Conservation (phyloP, 202 grass and related monocot species). For the Eragrostis tef region DNA sequence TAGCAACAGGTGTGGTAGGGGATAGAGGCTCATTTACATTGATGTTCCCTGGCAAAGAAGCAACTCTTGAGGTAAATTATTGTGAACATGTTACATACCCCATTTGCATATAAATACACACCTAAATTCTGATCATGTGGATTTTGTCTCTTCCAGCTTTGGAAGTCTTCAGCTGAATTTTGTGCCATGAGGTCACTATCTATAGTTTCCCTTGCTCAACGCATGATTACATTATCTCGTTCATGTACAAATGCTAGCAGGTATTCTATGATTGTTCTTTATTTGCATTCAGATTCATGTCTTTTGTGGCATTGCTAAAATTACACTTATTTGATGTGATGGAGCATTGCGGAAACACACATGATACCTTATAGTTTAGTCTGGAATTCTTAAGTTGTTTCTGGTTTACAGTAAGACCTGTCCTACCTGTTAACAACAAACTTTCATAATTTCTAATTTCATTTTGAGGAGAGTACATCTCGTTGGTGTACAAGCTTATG, state of each 20-base stretch:
- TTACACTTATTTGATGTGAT: slow-evolving; percentile 41
- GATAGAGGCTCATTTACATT: slow-evolving; percentile 85
- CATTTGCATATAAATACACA: slow-evolving; percentile 27
- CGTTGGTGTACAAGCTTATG: neutral
- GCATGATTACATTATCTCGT: slow-evolving; percentile 84
- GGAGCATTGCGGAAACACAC: slow-evolving; percentile 33
- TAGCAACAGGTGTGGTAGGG: slow-evolving; percentile 78
- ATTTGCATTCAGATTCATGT: slow-evolving; percentile 23
- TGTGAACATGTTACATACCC: slow-evolving; percentile 4
- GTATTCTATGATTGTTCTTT: slow-evolving; percentile 55
- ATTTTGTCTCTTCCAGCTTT: slow-evolving; percentile 73
- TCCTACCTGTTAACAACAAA: neutral
- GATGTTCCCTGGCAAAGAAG: slow-evolving; percentile 85
- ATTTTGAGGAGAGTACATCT: neutral
- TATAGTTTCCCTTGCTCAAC: slow-evolving; percentile 93
- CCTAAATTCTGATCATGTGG: slow-evolving; percentile 38
- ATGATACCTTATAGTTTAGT: slow-evolving; percentile 15
- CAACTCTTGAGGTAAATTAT: slow-evolving; percentile 78
- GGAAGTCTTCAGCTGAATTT: slow-evolving; percentile 89
- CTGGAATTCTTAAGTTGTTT: slow-evolving; percentile 27
- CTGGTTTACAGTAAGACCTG: neutral
- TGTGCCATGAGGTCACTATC: slow-evolving; percentile 93
- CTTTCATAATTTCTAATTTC: neutral
- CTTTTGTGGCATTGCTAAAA: neutral
- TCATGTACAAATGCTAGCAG: slow-evolving; percentile 92